phyloP scores from a whole-genome alignment of 1,139 yeast species.

The Candida dubliniensis region DNA sequence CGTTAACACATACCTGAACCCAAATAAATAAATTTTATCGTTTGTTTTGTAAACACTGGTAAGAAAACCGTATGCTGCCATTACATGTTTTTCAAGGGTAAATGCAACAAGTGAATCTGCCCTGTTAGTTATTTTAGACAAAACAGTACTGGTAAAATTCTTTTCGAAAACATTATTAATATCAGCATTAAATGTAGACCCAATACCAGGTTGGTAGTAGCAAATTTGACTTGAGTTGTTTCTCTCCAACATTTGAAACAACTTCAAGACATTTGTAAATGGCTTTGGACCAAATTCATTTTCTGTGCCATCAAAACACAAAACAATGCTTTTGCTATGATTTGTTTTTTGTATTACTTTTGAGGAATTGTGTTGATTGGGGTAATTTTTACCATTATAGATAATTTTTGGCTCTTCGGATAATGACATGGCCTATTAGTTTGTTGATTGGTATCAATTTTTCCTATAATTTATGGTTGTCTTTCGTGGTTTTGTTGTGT shows the following conservation, averaged over 20 bases:
- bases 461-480: no score
- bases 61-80: slow-evolving; percentile 54
- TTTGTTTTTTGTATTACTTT: background rate
- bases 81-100: slow-evolving; percentile 53
- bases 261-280: slow-evolving; percentile 54
- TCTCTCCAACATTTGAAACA: slow-evolving; percentile 53
- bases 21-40: slow-evolving; percentile 56
- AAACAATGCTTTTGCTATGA: slow-evolving; percentile 24
- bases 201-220: slow-evolving; percentile 69
- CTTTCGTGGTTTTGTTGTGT: no score
- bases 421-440: no score
- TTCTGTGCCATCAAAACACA: slow-evolving; percentile 66
- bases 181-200: slow-evolving; percentile 47
- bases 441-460: no score
- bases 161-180: slow-evolving; percentile 19
- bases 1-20: slow-evolving; percentile 40
- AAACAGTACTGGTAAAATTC: slow-evolving; percentile 17
- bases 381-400: slow-evolving; percentile 5
- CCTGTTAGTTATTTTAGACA: slow-evolving; percentile 16
- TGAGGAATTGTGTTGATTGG: background rate
- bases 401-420: slow-evolving; percentile 1
- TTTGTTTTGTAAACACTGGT: slow-evolving; percentile 48
- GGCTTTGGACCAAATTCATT: slow-evolving; percentile 58
- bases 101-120: slow-evolving; percentile 56
- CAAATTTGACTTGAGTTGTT: slow-evolving; percentile 45